Conservation (phyloP, 176 grass and related monocot species). For the Bothriochloa decipiens region DNA sequence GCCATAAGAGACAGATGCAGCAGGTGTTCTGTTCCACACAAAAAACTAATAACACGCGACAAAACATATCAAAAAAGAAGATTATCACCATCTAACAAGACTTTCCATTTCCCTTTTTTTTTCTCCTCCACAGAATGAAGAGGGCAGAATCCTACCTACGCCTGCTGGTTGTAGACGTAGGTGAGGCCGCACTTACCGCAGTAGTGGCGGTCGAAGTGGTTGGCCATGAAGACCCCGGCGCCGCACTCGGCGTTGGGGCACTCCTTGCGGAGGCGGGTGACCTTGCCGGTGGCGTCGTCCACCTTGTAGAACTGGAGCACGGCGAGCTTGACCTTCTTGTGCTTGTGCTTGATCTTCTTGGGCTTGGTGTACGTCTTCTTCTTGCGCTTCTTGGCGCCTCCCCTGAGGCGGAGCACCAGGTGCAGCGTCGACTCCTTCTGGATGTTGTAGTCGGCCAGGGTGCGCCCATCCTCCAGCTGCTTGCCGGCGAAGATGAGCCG, state of each 20-base stretch:
- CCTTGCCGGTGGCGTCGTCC: slow-evolving; percentile 69
- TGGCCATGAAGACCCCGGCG: slow-evolving; percentile 77
- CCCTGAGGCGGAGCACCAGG: slow-evolving; percentile 67
- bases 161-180: slow-evolving; percentile 76
- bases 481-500: slow-evolving; percentile 79
- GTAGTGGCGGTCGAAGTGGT: slow-evolving; percentile 84
- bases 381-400: slow-evolving; percentile 70
- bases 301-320: slow-evolving; percentile 84
- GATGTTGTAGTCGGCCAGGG: slow-evolving; percentile 83
- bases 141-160: slow-evolving; percentile 25
- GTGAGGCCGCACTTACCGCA: slow-evolving; percentile 81
- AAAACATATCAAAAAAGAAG: neutral
- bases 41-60: neutral
- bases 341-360: slow-evolving; percentile 76
- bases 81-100: slow-evolving; percentile 27
- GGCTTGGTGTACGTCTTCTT: slow-evolving; percentile 88
- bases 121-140: too few relatives aligned
- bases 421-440: slow-evolving; percentile 77
- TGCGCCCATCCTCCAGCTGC: slow-evolving; percentile 76
- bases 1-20: slow-evolving; percentile 33
- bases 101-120: neutral
- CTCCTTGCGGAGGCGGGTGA: slow-evolving; percentile 77
- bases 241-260: slow-evolving; percentile 80
- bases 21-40: slow-evolving; percentile 12
- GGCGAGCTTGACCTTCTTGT: slow-evolving; percentile 80